A percentile compares a stretch with the other conserved stretches of the same genome.
phyloP scores from a whole-genome alignment of 768 basidiomycete genomes.

The Cyclocybe aegerita region DNA sequence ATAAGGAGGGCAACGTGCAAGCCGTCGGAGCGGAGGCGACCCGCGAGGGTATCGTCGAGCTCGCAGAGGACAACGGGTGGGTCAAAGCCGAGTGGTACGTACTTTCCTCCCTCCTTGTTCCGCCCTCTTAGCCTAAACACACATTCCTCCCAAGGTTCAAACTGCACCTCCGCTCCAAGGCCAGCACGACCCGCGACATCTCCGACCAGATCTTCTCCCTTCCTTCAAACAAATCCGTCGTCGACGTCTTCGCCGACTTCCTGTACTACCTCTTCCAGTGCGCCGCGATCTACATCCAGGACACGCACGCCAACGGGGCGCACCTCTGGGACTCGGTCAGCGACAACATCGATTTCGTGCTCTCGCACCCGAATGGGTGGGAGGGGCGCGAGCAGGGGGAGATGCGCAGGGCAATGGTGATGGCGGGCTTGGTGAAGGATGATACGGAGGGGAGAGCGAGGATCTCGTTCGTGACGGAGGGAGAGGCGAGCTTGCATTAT shows the following conservation, averaged over 20 bases:
- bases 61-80: constrained; percentile 43
- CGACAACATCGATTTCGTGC: constrained; percentile 44
- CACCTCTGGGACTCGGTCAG: constrained; percentile 41
- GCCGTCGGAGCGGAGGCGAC: constrained; percentile 47
- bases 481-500: constrained; percentile 60
- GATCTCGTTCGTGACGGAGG: constrained; percentile 57
- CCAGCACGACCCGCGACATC: background rate
- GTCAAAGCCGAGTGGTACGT: constrained; percentile 39
- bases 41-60: constrained; percentile 35
- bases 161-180: constrained; percentile 30
- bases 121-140: background rate
- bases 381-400: constrained; percentile 52
- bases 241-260: constrained; percentile 50
- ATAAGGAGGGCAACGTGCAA: constrained; percentile 34
- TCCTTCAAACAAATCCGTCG: constrained; percentile 38
- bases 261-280: constrained; percentile 48
- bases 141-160: constrained; percentile 29
- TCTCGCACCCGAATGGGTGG: constrained; percentile 68
- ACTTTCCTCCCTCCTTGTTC: background rate
- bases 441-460: constrained; percentile 34
- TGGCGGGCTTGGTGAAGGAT: constrained; percentile 48
- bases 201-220: constrained; percentile 31
- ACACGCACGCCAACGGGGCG: constrained; percentile 40
- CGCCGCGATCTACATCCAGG: constrained; percentile 41
- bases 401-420: constrained; percentile 51